Conservation (phyloP, 768 basidiomycete species). For the Pulveroboletus sp. region DNA sequence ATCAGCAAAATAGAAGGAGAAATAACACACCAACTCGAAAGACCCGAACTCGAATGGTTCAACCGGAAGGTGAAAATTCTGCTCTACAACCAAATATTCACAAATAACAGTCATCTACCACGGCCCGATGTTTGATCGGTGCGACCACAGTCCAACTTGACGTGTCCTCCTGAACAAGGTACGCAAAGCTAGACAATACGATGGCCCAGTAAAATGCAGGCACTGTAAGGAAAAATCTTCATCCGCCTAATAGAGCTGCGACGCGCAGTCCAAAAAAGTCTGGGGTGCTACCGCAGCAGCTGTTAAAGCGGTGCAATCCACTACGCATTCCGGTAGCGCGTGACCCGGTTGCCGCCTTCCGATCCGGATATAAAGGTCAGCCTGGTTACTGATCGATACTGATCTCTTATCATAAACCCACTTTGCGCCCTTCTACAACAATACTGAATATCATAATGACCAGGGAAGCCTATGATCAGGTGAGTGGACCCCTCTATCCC, state of each 20-base stretch:
- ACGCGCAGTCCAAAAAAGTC: not conserved
- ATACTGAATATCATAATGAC: conserved; percentile 9
- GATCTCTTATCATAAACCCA: conserved; percentile 1
- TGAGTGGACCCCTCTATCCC: conserved; percentile 6
- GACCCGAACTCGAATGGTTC: too few relatives aligned
- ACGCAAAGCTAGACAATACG: too few relatives aligned
- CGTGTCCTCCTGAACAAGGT: too few relatives aligned
- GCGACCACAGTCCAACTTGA: too few relatives aligned
- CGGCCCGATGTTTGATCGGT: too few relatives aligned
- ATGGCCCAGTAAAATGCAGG: too few relatives aligned
- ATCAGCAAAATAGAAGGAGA: too few relatives aligned
- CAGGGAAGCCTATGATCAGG: conserved; percentile 17
- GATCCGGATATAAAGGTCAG: not conserved
- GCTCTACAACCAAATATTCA: too few relatives aligned
- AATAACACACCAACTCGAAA: too few relatives aligned
- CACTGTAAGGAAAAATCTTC: too few relatives aligned
- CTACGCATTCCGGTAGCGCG: not conserved
- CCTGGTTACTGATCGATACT: not conserved
- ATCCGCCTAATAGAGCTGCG: not conserved
- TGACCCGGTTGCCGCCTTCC: not conserved
- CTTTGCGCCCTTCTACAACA: not conserved
- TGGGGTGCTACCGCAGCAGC: not conserved
- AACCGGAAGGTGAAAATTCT: too few relatives aligned
- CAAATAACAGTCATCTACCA: too few relatives aligned
- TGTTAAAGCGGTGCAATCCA: not conserved